phyloP scores from a whole-genome alignment of 768 basidiomycete genomes.

The Hericium erinaceus region DNA sequence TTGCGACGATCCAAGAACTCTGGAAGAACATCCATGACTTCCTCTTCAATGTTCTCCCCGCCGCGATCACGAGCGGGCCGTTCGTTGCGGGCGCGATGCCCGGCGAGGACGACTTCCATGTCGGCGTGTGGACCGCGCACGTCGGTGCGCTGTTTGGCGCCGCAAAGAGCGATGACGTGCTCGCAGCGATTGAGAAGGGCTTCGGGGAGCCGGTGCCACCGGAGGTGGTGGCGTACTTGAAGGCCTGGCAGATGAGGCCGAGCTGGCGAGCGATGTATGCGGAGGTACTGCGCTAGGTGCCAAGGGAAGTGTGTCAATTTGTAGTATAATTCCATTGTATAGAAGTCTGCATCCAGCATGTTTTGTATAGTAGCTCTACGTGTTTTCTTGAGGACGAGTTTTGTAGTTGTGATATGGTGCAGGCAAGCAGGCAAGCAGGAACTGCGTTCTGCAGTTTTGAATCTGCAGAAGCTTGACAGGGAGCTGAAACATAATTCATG shows the following conservation, averaged over 20 bases:
- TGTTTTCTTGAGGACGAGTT: too few species aligned
- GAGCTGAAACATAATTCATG: too few species aligned
- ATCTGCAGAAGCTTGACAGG: too few species aligned
- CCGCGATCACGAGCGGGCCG: background rate
- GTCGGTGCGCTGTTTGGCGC: background rate
- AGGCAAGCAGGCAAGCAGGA: too few species aligned
- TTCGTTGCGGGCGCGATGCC: slow-evolving; percentile 1
- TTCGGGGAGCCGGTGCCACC: background rate
- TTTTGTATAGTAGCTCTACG: too few species aligned
- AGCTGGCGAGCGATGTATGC: background rate
- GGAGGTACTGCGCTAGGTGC: background rate
- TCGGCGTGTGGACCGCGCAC: background rate
- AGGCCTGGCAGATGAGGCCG: background rate
- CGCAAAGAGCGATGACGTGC: background rate
- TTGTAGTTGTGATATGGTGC: too few species aligned
- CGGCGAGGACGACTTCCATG: slow-evolving; percentile 1
- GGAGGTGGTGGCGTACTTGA: background rate
- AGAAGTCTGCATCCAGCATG: too few species aligned
- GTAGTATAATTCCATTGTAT: too few species aligned
- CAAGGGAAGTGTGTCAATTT: too few species aligned
- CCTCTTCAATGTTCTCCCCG: background rate
- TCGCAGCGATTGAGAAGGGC: background rate
- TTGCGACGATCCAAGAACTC: background rate
- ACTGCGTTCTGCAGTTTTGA: too few species aligned
- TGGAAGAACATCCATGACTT: background rate